Base-by-base conservation (phyloP, 495 filamentous ascomycete species). In the Hyaloscypha bicolor region DNA sequence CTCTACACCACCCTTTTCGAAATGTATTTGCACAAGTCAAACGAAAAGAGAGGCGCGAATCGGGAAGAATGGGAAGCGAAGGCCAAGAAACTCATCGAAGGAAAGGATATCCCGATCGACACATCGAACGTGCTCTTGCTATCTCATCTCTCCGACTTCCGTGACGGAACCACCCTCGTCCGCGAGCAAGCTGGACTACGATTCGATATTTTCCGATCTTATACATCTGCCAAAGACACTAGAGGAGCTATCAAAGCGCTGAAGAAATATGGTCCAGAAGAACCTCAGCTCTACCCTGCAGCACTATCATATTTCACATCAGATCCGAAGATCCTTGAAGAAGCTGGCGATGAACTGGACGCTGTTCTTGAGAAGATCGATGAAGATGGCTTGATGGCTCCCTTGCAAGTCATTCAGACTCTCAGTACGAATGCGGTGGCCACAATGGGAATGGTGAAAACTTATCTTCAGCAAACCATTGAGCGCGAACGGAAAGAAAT, bases 181-280 rank as follows among this genome's bases (percentile, higher is more conserved):
- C 90, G 94, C 59, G 95, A 99, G 74, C 91, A 97, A 74, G 91
- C 96, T 74, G 94, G 95, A 29, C 83, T 97, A 9, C 86, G 90
- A 16, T 94, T 94, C 55, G 96, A 99, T 76, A 97, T 99, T 65
- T 98, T 99, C 80, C 89, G 95, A 29, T 97, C 95, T 0, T 97
- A 97, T 76, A 97, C 94, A 6, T 89, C 93, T 0, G 94, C 94
- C 25, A 93, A 93, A 33, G 95, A 99, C 73, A 98, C 95, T 1
- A 82, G 85, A 9, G 95, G 95, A 45, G 93, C 94, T 9, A 92
- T 98, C 71, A 88, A 88, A 73, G 95, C 96, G 0, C 80, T 99
- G 53, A 85, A 85, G 56, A 96, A 95, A 76, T 99, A 99, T 74
- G 96, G 96, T 0, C 88, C 90, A 0, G 87, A 94, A 62, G 95